These are phyloP conservation scores for Cytospora leucostoma DNA, from an alignment of 2,329 filamentous ascomycete species.

Conservation along the genomic window DNA sequence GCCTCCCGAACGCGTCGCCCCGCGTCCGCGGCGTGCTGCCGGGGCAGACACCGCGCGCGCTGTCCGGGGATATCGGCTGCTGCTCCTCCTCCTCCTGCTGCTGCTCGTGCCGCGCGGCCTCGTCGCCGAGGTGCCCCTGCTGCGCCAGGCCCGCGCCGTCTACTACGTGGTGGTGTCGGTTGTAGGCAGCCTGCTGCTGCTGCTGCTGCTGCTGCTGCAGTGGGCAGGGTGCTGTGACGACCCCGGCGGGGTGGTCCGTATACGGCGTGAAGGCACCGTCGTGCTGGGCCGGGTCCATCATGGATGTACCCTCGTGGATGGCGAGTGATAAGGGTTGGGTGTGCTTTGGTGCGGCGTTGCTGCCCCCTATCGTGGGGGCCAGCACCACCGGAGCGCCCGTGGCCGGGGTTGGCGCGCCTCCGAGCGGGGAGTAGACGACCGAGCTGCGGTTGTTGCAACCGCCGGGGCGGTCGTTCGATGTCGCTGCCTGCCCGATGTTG, in stretches of 20 bases:
- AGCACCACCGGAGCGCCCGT: constrained; percentile 20
- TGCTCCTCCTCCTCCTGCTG: constrained; percentile 5
- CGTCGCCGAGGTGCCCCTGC: constrained; percentile 14
- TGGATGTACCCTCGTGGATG: constrained; percentile 7
- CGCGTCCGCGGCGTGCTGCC: constrained; percentile 2
- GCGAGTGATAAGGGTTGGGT: neutral
- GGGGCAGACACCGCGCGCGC: constrained; percentile 4
- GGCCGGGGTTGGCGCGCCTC: constrained; percentile 26
- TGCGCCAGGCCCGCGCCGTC: constrained; percentile 13
- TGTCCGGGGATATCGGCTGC: constrained; percentile 18
- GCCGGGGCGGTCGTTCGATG: neutral
- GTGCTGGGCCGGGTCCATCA: constrained; percentile 21
- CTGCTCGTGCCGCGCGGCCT: constrained; percentile 4
- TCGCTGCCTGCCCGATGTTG: constrained; percentile 6
- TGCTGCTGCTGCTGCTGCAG: constrained; percentile 25
- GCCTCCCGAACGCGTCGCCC: constrained; percentile 26
- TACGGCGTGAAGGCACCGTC: constrained; percentile 38
- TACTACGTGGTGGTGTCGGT: constrained; percentile 15
- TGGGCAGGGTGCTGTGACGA: neutral
- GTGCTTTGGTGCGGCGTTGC: constrained; percentile 25
- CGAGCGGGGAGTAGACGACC: constrained; percentile 18
- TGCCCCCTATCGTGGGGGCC: constrained; percentile 5
- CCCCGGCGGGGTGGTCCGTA: constrained; percentile 33
- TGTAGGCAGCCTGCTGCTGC: constrained; percentile 17
- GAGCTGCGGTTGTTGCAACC: constrained; percentile 10